phyloP scores from a whole-genome alignment of 495 filamentous ascomycete genomes.

The Penicillium pulvis region DNA sequence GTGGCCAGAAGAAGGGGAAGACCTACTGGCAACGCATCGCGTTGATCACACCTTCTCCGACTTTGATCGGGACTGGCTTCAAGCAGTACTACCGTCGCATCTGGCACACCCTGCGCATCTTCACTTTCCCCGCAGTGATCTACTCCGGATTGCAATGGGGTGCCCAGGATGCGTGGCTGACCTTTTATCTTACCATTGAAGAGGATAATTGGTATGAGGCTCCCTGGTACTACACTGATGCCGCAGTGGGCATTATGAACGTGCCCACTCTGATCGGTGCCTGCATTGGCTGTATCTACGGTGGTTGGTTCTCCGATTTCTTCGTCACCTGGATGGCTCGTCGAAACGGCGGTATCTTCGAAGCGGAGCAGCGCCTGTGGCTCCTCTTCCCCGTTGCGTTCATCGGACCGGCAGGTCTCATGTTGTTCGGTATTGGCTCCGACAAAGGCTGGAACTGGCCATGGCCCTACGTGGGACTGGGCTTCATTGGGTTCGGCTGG shows the following conservation, averaged over 20 bases:
- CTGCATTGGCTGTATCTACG: conserved; percentile 36
- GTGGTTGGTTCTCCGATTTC: conserved; percentile 37
- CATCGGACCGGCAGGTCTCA: conserved; percentile 33
- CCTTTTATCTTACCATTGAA: conserved; percentile 40
- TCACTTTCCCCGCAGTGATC: conserved; percentile 36
- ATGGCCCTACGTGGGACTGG: conserved; percentile 32
- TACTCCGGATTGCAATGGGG: conserved; percentile 40
- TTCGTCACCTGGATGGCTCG: conserved; percentile 37
- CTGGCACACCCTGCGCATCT: conserved; percentile 31
- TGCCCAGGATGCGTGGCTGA: conserved; percentile 41
- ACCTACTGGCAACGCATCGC: conserved; percentile 33
- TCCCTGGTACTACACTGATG: conserved; percentile 36
- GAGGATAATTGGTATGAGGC: conserved; percentile 33
- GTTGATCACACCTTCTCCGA: conserved; percentile 30
- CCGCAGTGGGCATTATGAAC: conserved; percentile 38
- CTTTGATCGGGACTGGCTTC: conserved; percentile 29
- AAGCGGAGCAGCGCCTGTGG: conserved; percentile 40
- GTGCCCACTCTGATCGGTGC: conserved; percentile 38
- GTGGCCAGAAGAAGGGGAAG: conserved; percentile 19
- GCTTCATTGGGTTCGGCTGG: conserved; percentile 38
- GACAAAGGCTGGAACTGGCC: conserved; percentile 30
- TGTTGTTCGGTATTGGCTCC: conserved; percentile 37
- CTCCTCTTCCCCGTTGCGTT: conserved; percentile 33
- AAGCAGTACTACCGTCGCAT: conserved; percentile 29
- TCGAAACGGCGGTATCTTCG: conserved; percentile 32